Evolutionary conservation across 139 green algal species (phyloP).

Genomic region (Spirogloea muscicola): DNA sequence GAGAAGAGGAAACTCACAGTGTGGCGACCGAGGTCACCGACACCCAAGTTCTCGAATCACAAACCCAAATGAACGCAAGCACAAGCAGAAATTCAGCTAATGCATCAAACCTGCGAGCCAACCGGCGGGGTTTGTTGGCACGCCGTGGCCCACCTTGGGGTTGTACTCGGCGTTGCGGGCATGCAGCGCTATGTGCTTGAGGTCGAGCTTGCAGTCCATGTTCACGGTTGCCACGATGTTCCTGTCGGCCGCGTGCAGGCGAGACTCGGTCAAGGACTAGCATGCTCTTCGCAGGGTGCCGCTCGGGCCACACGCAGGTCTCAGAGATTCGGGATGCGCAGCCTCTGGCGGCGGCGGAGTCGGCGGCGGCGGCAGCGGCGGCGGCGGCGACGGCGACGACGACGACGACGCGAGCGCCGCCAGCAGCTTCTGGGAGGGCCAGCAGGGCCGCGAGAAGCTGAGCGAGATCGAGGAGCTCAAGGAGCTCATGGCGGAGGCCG

Average conservation of each 20-base stretch:
- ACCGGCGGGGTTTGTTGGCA: too few species aligned
- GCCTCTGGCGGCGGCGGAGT: too few species aligned
- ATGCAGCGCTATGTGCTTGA: conserved; percentile 94
- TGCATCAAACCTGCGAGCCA: too few species aligned
- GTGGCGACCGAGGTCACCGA: too few species aligned
- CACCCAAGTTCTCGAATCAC: too few species aligned
- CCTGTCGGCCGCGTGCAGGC: conserved; percentile 21
- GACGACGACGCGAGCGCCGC: too few species aligned
- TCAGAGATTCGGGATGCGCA: neutral
- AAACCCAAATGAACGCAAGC: too few species aligned
- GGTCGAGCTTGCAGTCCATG: conserved; percentile 86
- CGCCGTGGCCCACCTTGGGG: conserved; percentile 76
- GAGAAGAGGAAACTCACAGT: too few species aligned
- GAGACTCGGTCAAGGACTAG: neutral
- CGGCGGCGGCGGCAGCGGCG: too few species aligned
- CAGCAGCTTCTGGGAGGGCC: conserved; percentile 26
- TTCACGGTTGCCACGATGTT: conserved; percentile 90
- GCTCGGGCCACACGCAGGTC: too few species aligned
- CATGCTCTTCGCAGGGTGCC: neutral
- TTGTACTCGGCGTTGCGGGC: conserved; percentile 99
- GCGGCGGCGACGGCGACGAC: too few species aligned
- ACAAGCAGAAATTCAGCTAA: too few species aligned
- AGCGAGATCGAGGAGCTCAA: conserved; percentile 31
- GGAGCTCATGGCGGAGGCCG: conserved; percentile 7
- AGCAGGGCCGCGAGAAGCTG: conserved; percentile 17